A percentile compares a stretch with the other conserved stretches of the same genome.
These are phyloP conservation scores for Nicotiana knightiana DNA, from an alignment of 257 asterid genomes.

Conservation along the genomic window DNA sequence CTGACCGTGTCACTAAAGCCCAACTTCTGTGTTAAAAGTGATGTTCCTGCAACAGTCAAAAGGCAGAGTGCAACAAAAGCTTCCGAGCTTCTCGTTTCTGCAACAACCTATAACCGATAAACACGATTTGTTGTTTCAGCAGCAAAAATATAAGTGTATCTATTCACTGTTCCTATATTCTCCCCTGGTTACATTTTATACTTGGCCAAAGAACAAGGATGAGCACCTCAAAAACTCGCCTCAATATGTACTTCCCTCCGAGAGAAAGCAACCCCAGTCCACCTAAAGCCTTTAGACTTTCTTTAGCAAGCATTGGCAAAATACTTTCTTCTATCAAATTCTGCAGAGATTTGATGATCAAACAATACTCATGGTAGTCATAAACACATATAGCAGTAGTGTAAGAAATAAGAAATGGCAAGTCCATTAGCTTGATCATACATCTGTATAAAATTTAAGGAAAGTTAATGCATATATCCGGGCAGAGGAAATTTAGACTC, in stretches of 20 bases:
- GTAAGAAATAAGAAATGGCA: conserved; percentile 5
- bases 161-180: conserved; percentile 5
- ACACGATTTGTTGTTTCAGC: conserved; percentile 20
- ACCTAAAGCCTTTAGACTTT: conserved; percentile 84
- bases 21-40: conserved; percentile 84
- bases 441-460: not conserved
- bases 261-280: conserved; percentile 93
- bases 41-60: conserved; percentile 95
- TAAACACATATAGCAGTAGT: conserved; percentile 10
- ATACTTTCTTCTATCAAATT: conserved; percentile 67
- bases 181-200: conserved; percentile 8
- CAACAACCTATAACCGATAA: conserved; percentile 67
- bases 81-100: conserved; percentile 95
- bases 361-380: not conserved
- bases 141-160: conserved; percentile 6
- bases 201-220: conserved; percentile 8
- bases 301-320: conserved; percentile 87
- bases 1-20: conserved; percentile 99
- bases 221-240: conserved; percentile 92
- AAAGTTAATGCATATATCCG: not conserved
- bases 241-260: conserved; percentile 82
- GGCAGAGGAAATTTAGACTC: not conserved
- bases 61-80: conserved; percentile 98
- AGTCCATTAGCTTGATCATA: conserved; percentile 1
- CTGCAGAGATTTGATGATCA: conserved; percentile 39